Conservation (phyloP, 2,329 filamentous ascomycete species). For the Nothomitra cinnamomea region DNA sequence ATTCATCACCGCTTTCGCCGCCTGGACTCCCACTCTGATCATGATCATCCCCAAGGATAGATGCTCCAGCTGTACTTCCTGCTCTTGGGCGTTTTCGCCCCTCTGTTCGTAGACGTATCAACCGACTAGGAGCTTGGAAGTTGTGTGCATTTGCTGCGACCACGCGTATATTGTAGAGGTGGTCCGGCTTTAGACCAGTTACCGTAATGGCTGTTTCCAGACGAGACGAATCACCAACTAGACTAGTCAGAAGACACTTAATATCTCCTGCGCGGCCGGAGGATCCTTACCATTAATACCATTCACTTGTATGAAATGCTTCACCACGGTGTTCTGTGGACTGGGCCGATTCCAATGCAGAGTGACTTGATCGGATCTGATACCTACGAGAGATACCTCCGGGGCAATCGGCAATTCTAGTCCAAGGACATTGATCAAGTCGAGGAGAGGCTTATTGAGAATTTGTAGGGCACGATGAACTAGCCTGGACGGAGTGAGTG, state of each 20-base stretch:
- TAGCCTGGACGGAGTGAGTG: constrained; percentile 38
- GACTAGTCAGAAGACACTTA: constrained; percentile 9
- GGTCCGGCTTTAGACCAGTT: constrained; percentile 67
- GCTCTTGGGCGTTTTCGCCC: constrained; percentile 30
- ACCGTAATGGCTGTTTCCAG: constrained; percentile 82
- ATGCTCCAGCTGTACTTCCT: constrained; percentile 6
- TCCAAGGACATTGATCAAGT: constrained; percentile 78
- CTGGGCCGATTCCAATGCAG: constrained; percentile 77
- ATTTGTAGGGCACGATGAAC: constrained; percentile 76
- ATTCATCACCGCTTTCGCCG: constrained; percentile 11
- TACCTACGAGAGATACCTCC: constrained; percentile 76
- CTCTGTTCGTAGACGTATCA: constrained; percentile 68
- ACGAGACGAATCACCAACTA: constrained; percentile 70
- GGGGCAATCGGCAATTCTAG: constrained; percentile 86
- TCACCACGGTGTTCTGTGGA: constrained; percentile 50
- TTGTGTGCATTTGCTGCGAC: constrained; percentile 82
- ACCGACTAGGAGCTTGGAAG: constrained; percentile 76
- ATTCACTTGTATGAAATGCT: constrained; percentile 86
- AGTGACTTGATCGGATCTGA: constrained; percentile 72
- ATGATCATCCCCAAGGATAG: constrained; percentile 16
- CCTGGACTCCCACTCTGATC: background rate
- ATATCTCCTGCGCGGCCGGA: constrained; percentile 3
- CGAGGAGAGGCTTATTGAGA: constrained; percentile 75
- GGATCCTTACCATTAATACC: constrained; percentile 56
- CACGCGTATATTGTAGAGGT: constrained; percentile 86